A percentile compares a stretch with the other conserved stretches of the same genome.
Conservation (phyloP, 2,329 filamentous ascomycete genomes). For the Nemania bipapillata region DNA sequence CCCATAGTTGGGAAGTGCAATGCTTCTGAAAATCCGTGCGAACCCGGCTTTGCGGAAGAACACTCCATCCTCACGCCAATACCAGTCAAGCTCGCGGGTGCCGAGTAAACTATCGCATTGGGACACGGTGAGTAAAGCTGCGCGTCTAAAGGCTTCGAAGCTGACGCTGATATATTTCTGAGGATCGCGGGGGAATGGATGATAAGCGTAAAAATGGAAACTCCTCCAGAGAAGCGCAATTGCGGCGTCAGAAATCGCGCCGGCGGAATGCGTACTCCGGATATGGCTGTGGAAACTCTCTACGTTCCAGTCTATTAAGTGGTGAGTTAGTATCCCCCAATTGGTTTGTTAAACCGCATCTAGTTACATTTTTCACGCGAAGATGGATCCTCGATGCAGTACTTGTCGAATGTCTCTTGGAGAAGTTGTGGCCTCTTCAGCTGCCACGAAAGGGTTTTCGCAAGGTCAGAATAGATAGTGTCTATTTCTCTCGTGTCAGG, state of each 20-base stretch:
- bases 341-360: not conserved
- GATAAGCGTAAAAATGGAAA: slow-evolving; percentile 32
- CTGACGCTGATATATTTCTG: not conserved
- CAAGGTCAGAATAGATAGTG: slow-evolving; percentile 5
- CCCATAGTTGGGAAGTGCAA: not conserved
- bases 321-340: not conserved
- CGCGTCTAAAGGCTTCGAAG: slow-evolving; percentile 21
- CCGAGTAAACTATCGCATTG: slow-evolving; percentile 24
- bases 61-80: slow-evolving; percentile 12
- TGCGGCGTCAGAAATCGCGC: slow-evolving; percentile 6
- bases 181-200: slow-evolving; percentile 6
- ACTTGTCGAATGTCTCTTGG: slow-evolving; percentile 14
- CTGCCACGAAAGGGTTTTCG: not conserved
- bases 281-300: slow-evolving; percentile 24
- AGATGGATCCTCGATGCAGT: slow-evolving; percentile 10
- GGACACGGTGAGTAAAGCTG: slow-evolving; percentile 7
- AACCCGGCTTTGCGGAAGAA: slow-evolving; percentile 27
- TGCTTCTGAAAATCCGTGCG: slow-evolving; percentile 19
- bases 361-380: slow-evolving; percentile 13
- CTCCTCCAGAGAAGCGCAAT: slow-evolving; percentile 26
- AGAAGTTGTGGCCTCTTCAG: not conserved
- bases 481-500: slow-evolving; percentile 1
- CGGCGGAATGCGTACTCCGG: not conserved
- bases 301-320: slow-evolving; percentile 9
- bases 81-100: slow-evolving; percentile 31